Evolutionary conservation across 768 basidiomycete species (phyloP).

Genomic region (Boletus barrowsii): DNA sequence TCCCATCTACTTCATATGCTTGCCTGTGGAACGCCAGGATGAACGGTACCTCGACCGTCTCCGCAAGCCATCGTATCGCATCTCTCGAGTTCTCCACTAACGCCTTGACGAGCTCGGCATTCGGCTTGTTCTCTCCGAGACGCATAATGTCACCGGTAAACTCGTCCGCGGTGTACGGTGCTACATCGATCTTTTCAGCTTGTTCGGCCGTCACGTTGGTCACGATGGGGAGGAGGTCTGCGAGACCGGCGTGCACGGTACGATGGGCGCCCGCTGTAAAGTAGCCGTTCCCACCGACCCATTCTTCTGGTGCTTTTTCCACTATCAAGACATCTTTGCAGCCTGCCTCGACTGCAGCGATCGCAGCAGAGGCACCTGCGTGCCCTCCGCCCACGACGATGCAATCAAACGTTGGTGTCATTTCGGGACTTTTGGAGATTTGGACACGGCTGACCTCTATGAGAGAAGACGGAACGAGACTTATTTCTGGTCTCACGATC

Average conservation of each 20-base stretch:
- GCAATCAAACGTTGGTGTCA: constrained; percentile 42
- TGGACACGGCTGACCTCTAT: background rate
- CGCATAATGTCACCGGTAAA: constrained; percentile 62
- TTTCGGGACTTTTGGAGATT: background rate
- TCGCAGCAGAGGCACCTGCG: constrained; percentile 64
- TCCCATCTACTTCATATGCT: constrained; percentile 61
- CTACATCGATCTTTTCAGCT: constrained; percentile 50
- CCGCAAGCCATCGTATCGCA: constrained; percentile 55
- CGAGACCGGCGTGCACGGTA: constrained; percentile 59
- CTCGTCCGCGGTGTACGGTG: constrained; percentile 52
- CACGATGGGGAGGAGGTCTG: constrained; percentile 56
- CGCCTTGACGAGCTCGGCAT: constrained; percentile 46
- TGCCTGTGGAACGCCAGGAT: constrained; percentile 60
- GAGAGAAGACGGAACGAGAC: background rate
- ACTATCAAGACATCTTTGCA: constrained; percentile 59
- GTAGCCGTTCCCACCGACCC: constrained; percentile 70
- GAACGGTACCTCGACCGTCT: constrained; percentile 51
- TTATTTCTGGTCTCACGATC: background rate
- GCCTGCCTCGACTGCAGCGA: constrained; percentile 57
- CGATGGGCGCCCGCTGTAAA: constrained; percentile 71
- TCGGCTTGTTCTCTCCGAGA: constrained; percentile 48
- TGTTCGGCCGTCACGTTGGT: constrained; percentile 43
- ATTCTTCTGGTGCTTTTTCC: constrained; percentile 61
- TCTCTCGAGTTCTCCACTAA: constrained; percentile 57
- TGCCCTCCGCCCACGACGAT: constrained; percentile 66